These are phyloP conservation scores for Podaxis mareebaensis DNA, from an alignment of 768 basidiomycete genomes.

Conservation along the genomic window DNA sequence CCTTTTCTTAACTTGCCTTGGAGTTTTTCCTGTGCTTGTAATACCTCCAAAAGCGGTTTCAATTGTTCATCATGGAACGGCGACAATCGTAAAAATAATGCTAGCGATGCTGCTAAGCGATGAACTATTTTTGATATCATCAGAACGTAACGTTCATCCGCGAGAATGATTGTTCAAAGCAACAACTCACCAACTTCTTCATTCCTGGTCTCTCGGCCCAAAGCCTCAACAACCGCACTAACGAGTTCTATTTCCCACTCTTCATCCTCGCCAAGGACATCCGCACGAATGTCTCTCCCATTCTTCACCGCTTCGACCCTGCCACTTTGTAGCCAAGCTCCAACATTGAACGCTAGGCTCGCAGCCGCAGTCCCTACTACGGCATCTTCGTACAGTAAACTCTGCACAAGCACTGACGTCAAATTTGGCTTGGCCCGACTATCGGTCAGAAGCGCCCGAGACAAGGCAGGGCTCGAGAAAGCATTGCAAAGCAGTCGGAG, in stretches of 20 bases:
- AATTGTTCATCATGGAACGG: slow-evolving; percentile 63
- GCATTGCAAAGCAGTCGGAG: slow-evolving; percentile 71
- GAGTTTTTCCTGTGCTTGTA: slow-evolving; percentile 60
- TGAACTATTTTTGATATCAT: slow-evolving; percentile 54
- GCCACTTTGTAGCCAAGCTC: slow-evolving; percentile 63
- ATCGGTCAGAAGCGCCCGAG: slow-evolving; percentile 34
- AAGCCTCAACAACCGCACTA: slow-evolving; percentile 80
- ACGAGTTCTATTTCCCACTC: slow-evolving; percentile 88
- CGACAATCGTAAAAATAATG: slow-evolving; percentile 72
- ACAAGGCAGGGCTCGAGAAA: slow-evolving; percentile 54
- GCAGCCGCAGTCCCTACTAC: slow-evolving; percentile 77
- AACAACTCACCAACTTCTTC: slow-evolving; percentile 76
- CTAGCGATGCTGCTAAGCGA: slow-evolving; percentile 78
- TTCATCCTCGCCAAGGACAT: slow-evolving; percentile 46
- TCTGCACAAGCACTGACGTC: slow-evolving; percentile 60
- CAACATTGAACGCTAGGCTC: slow-evolving; percentile 77
- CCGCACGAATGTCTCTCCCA: slow-evolving; percentile 29
- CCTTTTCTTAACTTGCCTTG: slow-evolving; percentile 57
- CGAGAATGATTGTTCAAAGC: slow-evolving; percentile 7
- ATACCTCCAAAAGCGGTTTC: slow-evolving; percentile 62
- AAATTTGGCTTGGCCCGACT: slow-evolving; percentile 32
- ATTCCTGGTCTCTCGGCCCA: slow-evolving; percentile 66
- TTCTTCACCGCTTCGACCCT: slow-evolving; percentile 43
- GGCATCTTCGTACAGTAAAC: slow-evolving; percentile 68
- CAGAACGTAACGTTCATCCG: background rate